phyloP scores from a whole-genome alignment of 1,284 basidiomycete genomes.

The Trametes polyzona region DNA sequence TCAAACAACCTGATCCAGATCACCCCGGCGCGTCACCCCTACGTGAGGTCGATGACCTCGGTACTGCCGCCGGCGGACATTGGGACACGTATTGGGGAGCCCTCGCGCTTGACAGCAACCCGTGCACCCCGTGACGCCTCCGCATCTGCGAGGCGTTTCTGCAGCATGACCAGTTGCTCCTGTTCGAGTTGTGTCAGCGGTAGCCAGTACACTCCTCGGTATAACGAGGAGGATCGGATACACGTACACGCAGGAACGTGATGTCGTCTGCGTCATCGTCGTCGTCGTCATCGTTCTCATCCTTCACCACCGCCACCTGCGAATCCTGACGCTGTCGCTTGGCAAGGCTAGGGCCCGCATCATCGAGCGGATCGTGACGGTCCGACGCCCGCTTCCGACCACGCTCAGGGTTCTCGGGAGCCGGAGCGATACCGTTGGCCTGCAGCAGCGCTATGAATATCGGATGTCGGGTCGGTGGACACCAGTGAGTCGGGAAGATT shows the following conservation, averaged over 20 bases:
- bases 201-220: too few relatives aligned
- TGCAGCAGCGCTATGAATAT: not conserved
- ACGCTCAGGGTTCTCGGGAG: not conserved
- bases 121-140: not conserved
- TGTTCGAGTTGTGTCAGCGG: too few relatives aligned
- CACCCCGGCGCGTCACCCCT: too few relatives aligned
- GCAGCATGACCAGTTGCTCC: constrained; percentile 14
- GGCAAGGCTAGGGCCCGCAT: not conserved
- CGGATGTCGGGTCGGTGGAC: too few relatives aligned
- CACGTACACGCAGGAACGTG: not conserved
- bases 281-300: constrained; percentile 7
- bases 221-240: not conserved
- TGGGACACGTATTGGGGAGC: constrained; percentile 8
- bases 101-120: constrained; percentile 2
- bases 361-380: not conserved
- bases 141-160: constrained; percentile 1
- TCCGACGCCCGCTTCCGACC: not conserved
- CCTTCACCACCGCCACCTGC: too few relatives aligned
- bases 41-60: constrained; percentile 16
- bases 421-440: constrained; percentile 8
- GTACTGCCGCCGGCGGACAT: not conserved
- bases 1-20: too few relatives aligned
- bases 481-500: too few relatives aligned
- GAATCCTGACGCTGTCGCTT: constrained; percentile 15
- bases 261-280: constrained; percentile 1